Conservation (phyloP, 1,284 basidiomycete genomes). For the Amylostereum areolatum region DNA sequence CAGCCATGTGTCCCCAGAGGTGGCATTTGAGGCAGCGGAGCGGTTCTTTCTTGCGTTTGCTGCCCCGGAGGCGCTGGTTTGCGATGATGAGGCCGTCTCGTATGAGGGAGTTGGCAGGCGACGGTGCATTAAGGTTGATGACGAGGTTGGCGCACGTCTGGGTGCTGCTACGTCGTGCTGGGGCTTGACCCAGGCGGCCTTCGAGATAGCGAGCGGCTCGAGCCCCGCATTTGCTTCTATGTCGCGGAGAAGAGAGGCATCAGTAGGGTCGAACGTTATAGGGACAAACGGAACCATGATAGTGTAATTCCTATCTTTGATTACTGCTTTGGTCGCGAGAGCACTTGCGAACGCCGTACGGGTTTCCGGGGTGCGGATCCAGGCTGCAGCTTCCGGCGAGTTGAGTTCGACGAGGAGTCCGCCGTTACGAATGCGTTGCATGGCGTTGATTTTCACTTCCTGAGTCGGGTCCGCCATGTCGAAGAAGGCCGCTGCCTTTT, state of each 20-base stretch:
- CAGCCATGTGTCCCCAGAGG: slow-evolving; percentile 2
- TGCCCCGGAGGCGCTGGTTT: neutral
- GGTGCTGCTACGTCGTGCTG: too few relatives aligned
- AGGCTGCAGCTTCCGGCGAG: slow-evolving; percentile 3
- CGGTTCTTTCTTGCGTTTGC: slow-evolving; percentile 4
- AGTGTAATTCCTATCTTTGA: neutral
- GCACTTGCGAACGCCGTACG: neutral
- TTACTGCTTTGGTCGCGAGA: neutral
- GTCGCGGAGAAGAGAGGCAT: neutral
- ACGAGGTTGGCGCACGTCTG: neutral
- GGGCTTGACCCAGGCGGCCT: slow-evolving; percentile 15
- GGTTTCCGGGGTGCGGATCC: neutral
- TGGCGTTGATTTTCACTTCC: too few relatives aligned
- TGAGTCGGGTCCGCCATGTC: too few relatives aligned
- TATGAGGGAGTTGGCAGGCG: slow-evolving; percentile 3
- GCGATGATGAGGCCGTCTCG: neutral
- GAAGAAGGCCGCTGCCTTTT: too few relatives aligned
- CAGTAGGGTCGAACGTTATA: slow-evolving; percentile 7
- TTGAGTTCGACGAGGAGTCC: slow-evolving; percentile 5
- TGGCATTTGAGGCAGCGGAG: slow-evolving; percentile 9
- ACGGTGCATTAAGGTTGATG: slow-evolving; percentile 3
- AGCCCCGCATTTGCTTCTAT: slow-evolving; percentile 7
- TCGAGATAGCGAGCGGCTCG: neutral
- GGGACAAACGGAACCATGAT: slow-evolving; percentile 12
- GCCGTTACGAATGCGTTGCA: slow-evolving; percentile 2